Evolutionary conservation across 768 basidiomycete species (phyloP), one percentile per base, ranked within the genome.

Genomic region (Calvatia gigantea): DNA sequence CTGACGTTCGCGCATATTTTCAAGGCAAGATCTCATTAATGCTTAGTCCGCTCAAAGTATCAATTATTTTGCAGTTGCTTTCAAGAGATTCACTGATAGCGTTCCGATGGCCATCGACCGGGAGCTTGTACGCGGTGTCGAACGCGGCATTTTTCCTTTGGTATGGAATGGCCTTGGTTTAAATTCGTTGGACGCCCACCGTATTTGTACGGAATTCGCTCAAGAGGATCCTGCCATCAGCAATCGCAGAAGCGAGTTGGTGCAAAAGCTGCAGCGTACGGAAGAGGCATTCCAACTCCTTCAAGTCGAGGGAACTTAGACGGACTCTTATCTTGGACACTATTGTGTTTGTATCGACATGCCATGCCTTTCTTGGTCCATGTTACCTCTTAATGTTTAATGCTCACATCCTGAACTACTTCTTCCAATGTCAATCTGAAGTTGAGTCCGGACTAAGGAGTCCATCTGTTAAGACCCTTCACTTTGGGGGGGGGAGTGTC

Each of bases 1-100:
- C 85, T 0, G 78, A 83, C 56, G 85, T 88, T 2, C 75, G 85
- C 2, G 87, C 84, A 0, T 89, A 89, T 59, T 89, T 89, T 65
- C 85, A 89, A 75, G 87, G 89, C 86, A 62, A 21, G 49, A 38
- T 14, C 41, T 39, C 28, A 11, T 21, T 5, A n/a, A 9, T 19
- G 12, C n/a, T 15, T 21, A 8, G 7, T 23, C 6, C 19, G 28
- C 19, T 55, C 25, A 8, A 6, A 5, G 21, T 17, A 7, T 31
- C 14, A 41, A 33, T 57, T 6, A 19, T 12, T 9, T 6, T 14
- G 6, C 55, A 87, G 83, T 86, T 1, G 77, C 82, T 0, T 84
- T 80, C 64, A 84, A 85, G 64, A 74, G 84, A 1, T 79, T 84
- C 57, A 71, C 72, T 1, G 85, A 87, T 62, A 79, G 74, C 47